phyloP scores from a whole-genome alignment of 2,329 filamentous ascomycete species.

The Colletotrichum brevisporum region DNA sequence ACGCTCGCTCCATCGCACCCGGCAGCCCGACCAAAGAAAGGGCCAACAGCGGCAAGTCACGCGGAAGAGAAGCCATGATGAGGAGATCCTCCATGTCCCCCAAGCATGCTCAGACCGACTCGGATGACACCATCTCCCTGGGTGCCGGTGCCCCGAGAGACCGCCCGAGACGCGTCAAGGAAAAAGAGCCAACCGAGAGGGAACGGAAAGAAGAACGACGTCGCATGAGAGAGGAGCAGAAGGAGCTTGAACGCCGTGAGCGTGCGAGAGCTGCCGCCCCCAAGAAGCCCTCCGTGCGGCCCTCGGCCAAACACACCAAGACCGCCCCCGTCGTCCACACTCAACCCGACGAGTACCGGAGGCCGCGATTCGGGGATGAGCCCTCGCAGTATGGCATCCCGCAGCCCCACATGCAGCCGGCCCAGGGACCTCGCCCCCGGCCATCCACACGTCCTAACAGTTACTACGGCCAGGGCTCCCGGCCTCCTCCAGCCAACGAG shows the following conservation, averaged over 20 bases:
- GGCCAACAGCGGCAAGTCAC: constrained; percentile 66
- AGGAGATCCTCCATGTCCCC: constrained; percentile 54
- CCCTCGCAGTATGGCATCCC: constrained; percentile 56
- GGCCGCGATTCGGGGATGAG: constrained; percentile 47
- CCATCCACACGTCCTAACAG: constrained; percentile 37
- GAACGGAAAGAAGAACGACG: constrained; percentile 44
- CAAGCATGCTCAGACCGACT: constrained; percentile 54
- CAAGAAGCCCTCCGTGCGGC: constrained; percentile 46
- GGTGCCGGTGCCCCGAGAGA: constrained; percentile 47
- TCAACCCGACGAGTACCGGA: constrained; percentile 44
- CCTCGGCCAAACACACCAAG: constrained; percentile 53
- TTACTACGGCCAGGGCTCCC: constrained; percentile 41
- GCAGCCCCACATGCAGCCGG: constrained; percentile 41
- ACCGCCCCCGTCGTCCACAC: constrained; percentile 49
- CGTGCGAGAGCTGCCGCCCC: constrained; percentile 35
- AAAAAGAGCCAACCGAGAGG: constrained; percentile 42
- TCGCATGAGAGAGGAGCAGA: constrained; percentile 42
- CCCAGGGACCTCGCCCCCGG: constrained; percentile 46
- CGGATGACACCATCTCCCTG: constrained; percentile 60
- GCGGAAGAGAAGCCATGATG: constrained; percentile 54
- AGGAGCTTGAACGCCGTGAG: constrained; percentile 50
- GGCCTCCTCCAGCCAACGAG: constrained; percentile 39
- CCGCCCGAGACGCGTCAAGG: constrained; percentile 42
- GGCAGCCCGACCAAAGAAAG: constrained; percentile 61
- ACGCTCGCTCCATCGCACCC: constrained; percentile 63